These are phyloP conservation scores for Dunaliella primolecta DNA, from an alignment of 139 green algal species.

Conservation along the genomic window DNA sequence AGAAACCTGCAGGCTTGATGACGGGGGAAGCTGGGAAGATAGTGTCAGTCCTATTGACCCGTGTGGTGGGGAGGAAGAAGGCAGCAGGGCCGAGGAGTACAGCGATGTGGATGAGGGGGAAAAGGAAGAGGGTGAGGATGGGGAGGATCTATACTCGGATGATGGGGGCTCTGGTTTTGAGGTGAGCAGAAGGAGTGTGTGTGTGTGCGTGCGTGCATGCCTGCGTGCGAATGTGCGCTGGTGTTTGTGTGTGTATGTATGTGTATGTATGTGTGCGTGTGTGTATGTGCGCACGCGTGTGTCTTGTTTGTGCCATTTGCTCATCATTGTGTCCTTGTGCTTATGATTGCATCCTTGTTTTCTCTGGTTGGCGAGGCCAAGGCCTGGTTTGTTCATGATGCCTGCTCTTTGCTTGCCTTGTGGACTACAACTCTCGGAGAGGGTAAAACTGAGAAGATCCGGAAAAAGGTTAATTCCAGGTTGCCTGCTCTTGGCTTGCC, in stretches of 20 bases:
- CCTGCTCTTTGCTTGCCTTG: too few relatives aligned
- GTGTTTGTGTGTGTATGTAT: background rate
- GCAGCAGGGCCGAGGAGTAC: conserved; percentile 2
- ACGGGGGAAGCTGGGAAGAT: background rate
- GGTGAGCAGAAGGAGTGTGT: conserved; percentile 16
- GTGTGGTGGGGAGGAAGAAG: background rate
- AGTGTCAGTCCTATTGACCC: background rate
- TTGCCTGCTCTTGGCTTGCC: too few relatives aligned
- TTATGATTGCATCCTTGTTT: too few relatives aligned
- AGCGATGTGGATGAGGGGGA: conserved; percentile 23
- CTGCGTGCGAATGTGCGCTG: background rate
- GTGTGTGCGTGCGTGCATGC: background rate
- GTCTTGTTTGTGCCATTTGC: too few relatives aligned
- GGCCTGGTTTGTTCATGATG: too few relatives aligned
- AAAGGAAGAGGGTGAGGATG: conserved; percentile 20
- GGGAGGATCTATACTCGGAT: background rate
- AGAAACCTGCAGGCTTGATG: background rate
- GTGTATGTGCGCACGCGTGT: too few relatives aligned
- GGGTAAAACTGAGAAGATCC: too few relatives aligned
- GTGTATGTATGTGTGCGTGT: background rate
- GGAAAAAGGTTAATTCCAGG: too few relatives aligned
- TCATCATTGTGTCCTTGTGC: too few relatives aligned
- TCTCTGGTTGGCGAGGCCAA: too few relatives aligned
- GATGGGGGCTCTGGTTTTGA: too few relatives aligned
- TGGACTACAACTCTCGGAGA: too few relatives aligned